Percentiles rank a stretch among this genome's conserved stretches.
These are phyloP conservation scores for Borovskyia barvae DNA, from an alignment of 208 protist genomes.

Conservation along the genomic window DNA sequence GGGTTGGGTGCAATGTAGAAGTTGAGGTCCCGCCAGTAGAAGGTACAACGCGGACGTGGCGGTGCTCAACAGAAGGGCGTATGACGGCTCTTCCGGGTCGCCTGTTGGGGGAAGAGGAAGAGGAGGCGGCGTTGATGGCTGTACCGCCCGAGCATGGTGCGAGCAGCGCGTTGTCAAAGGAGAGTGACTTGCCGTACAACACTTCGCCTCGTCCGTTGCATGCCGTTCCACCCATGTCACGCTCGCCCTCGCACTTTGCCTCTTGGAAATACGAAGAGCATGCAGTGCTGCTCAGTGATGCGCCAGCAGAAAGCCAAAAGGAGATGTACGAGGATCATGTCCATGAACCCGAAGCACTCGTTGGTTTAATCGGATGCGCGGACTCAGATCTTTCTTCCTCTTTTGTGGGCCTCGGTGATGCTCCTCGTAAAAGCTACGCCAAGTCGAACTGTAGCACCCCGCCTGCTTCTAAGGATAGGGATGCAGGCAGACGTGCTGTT, in stretches of 20 bases:
- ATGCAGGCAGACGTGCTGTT: background rate
- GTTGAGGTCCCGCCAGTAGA: too few relatives aligned
- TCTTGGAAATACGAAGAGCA: background rate
- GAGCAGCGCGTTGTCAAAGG: too few relatives aligned
- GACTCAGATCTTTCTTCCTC: background rate
- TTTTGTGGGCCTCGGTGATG: constrained; percentile 26
- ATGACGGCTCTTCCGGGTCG: too few relatives aligned
- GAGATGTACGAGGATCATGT: too few relatives aligned
- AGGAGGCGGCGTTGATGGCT: background rate
- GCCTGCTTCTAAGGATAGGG: background rate
- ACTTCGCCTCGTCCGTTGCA: too few relatives aligned
- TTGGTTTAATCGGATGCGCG: constrained; percentile 1
- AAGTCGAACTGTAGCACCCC: constrained; percentile 11
- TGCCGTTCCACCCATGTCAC: background rate
- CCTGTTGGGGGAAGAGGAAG: background rate
- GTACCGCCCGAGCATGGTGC: background rate
- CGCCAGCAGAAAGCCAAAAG: background rate
- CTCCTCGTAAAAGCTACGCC: constrained; percentile 46
- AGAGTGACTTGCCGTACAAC: too few relatives aligned
- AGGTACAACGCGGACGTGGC: constrained; percentile 9
- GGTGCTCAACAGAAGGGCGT: background rate
- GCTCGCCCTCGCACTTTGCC: background rate
- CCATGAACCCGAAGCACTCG: too few relatives aligned
- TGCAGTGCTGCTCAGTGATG: constrained; percentile 3
- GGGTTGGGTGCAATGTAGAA: too few relatives aligned